Evolutionary conservation across 192 early-diverging fungal species (phyloP), one percentile per base, ranked within the genome.

Genomic region (Backusella morwellensis): DNA sequence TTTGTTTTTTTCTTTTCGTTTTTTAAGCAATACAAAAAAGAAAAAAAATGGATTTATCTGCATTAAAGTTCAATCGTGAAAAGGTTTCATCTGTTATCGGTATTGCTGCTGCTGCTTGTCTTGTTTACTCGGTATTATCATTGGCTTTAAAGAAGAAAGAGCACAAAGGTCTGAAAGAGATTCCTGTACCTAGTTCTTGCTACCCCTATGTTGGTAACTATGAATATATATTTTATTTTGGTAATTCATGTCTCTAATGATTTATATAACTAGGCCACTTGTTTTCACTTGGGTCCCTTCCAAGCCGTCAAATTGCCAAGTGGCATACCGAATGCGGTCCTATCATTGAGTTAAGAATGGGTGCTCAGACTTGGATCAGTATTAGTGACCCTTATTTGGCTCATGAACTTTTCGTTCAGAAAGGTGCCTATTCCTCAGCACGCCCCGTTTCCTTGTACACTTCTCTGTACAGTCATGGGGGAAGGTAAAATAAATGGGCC

Each of bases 181-280:
- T 74, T 4, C 72, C 72, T 9, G 50, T 59, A 2, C 72, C 72
- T 59, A 23, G 35, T 0, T 35, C 29, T 15, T 35, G 34, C 19
- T 74, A 74, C 21, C 72, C 72, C 38, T 38, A 59, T 14, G 14
- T 71, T 44, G 70, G 70, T 71, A 32, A 26, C 42, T 40, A 40
- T 12, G 11, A 12, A 40, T 40, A 12, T 1, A 40, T 40, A 7
- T 9, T 35, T 70, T 70, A 15, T 35, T n/a, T 63, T 40, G 38
- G 38, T 40, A 1, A 40, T 12, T 40, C 32, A 32, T 32, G 2
- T 32, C 32, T 32, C 3, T 66, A 44, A 44, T 44, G 15, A 44
- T 4, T 17, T 15, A 44, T 42, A 21, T 70, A 38, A 32, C 32
- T 21, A 56, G 72, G 72, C 0, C 72, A 74, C 63, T 12, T 59